Evolutionary conservation across 1,284 basidiomycete species (phyloP), one percentile per base, ranked within the genome.

Genomic region (Meira nashicola): DNA sequence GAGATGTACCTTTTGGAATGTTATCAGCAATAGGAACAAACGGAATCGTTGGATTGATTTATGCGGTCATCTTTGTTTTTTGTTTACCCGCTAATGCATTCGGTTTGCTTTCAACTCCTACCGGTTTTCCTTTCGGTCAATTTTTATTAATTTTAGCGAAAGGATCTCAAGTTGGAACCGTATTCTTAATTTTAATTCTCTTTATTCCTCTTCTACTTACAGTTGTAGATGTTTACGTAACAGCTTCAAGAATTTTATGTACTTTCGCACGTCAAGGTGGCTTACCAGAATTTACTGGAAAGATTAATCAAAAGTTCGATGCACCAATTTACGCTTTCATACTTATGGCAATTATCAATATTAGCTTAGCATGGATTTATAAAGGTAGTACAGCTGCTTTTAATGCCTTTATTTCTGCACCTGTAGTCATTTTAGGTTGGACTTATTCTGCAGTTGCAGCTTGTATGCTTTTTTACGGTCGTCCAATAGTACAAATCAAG

Each of bases 51-150:
- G 58, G 52, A 17, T 28, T 66, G 37, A 39, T 28, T 1, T 64
- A 64, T 47, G 58, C 62, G 2, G 51, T 64, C 15, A 59, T 64
- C 37, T 55, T 66, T n/a, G 47, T 57, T 11, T 66, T 66, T 33
- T 60, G 58, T 38, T 23, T 66, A 21, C 62, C 62, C 19, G 39
- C 51, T 11, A 54, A 62, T 19, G 54, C 55, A 8, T 46, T 43
- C 8, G 50, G 51, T 25, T 47, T 64, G 37, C 46, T 53, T 5
- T 54, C 59, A 2, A 39, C 58, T 28, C 11, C 55, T 37, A 64
- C 64, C 10, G 64, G 64, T 3, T 66, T 66, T 28, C 62, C 64
- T 1, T 64, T 66, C 33, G 62, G 58, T 21, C 55, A 66, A 52
- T 54, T 66, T 28, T 37, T 66, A 1, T 41, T 41, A 3, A 44